Evolutionary conservation across 2,329 filamentous ascomycete genomes (phyloP).

Genomic region (Tolypocladium paradoxum): DNA sequence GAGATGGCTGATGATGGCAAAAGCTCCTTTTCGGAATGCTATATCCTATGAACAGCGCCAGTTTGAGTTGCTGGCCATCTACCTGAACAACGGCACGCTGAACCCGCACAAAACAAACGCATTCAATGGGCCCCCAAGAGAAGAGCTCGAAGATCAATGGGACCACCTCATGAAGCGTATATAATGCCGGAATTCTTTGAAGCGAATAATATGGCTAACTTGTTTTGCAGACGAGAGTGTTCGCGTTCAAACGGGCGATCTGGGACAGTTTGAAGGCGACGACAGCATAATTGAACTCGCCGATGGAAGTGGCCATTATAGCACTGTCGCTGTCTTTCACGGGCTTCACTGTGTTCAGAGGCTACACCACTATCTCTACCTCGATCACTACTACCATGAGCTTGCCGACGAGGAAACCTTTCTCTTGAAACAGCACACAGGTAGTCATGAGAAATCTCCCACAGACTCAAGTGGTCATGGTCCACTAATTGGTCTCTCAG

Average conservation of each 20-base stretch:
- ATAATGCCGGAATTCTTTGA: neutral
- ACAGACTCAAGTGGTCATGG: too few species aligned
- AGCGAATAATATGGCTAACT: neutral
- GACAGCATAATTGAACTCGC: neutral
- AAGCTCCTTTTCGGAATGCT: neutral
- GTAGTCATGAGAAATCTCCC: too few species aligned
- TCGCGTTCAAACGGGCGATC: neutral
- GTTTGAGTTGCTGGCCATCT: neutral
- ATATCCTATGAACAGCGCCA: neutral
- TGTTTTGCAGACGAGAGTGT: neutral
- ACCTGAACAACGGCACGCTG: neutral
- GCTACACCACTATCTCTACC: neutral
- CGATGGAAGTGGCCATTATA: neutral
- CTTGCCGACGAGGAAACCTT: neutral
- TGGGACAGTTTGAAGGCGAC: neutral
- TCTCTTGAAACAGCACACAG: neutral
- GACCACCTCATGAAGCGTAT: neutral
- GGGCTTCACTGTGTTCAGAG: neutral
- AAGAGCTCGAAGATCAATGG: neutral
- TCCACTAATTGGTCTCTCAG: too few species aligned
- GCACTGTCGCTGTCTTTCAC: neutral
- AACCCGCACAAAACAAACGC: conserved; percentile 1
- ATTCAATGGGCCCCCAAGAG: neutral
- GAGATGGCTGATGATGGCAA: too few species aligned
- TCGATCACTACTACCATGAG: neutral